These are phyloP conservation scores for Zopfochytrium polystomum DNA, from an alignment of 371 early-diverging fungal species.

Conservation along the genomic window DNA sequence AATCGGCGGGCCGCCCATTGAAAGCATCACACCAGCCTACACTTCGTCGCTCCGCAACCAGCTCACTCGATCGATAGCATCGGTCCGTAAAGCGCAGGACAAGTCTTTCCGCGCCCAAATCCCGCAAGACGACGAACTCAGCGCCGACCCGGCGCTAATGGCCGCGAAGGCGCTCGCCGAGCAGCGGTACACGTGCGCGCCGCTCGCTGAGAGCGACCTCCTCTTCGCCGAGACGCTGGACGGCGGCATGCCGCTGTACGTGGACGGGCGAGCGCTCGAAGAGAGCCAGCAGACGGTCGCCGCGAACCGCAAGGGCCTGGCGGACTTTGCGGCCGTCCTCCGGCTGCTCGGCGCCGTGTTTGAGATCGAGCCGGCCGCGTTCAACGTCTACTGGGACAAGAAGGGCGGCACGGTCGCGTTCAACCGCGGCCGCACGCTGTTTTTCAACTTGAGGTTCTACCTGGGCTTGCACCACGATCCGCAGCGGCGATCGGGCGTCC, in stretches of 20 bases:
- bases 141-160: no score
- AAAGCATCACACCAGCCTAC: conserved; percentile 24
- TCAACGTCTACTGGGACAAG: conserved; percentile 77
- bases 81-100: conserved; percentile 24
- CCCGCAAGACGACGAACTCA: conserved; percentile 27
- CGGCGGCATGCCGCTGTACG: conserved; percentile 30
- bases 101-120: conserved; percentile 28
- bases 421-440: conserved; percentile 72
- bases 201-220: conserved; percentile 34
- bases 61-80: conserved; percentile 24
- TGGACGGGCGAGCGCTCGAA: conserved; percentile 22
- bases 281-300: conserved; percentile 10
- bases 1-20: conserved; percentile 5
- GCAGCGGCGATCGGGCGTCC: conserved; percentile 19
- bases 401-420: conserved; percentile 75
- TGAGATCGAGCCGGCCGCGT: conserved; percentile 47
- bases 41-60: conserved; percentile 28
- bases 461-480: conserved; percentile 60
- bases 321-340: conserved; percentile 57
- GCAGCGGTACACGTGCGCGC: no score
- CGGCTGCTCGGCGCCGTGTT: conserved; percentile 63
- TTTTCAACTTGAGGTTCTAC: conserved; percentile 82
- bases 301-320: conserved; percentile 5
- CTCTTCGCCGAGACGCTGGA: conserved; percentile 12
- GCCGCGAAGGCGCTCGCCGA: no score